These are phyloP conservation scores for Monosporozyma unispora DNA, from an alignment of 805 yeast species.

Conservation along the genomic window DNA sequence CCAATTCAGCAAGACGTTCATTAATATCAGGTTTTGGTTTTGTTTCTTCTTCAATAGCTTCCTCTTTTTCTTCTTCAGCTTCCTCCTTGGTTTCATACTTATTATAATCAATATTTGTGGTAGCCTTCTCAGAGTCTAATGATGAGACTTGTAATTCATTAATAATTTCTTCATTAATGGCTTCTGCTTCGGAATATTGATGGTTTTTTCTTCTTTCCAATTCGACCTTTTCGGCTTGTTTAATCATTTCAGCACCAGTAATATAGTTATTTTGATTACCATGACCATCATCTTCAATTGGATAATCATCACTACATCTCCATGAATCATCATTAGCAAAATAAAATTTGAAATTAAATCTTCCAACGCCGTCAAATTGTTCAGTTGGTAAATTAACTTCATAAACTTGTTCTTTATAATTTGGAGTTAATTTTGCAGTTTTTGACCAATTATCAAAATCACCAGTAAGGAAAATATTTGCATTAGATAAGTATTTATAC, in stretches of 20 bases:
- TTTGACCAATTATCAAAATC: conserved; percentile 60
- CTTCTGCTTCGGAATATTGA: background rate
- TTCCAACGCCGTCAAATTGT: conserved; percentile 14
- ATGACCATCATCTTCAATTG: conserved; percentile 34
- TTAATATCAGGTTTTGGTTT: background rate
- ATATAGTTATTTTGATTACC: conserved; percentile 34
- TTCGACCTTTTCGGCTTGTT: conserved; percentile 1
- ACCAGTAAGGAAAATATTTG: conserved; percentile 48
- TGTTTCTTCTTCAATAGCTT: background rate
- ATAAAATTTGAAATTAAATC: conserved; percentile 40
- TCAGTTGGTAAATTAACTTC: conserved; percentile 1
- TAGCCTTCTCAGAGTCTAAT: background rate
- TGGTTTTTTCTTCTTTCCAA: background rate
- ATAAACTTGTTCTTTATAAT: conserved; percentile 36
- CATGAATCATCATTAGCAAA: conserved; percentile 59
- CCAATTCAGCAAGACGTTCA: background rate
- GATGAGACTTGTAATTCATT: conserved; percentile 2
- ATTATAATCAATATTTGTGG: background rate
- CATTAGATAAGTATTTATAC: background rate
- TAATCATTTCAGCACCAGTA: conserved; percentile 6
- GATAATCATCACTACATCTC: conserved; percentile 36
- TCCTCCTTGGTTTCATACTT: background rate
- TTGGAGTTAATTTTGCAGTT: conserved; percentile 40
- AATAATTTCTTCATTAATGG: background rate
- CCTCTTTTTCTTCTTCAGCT: background rate